phyloP scores from a whole-genome alignment of 2,329 filamentous ascomycete genomes.

The Fonsecaea erecta region DNA sequence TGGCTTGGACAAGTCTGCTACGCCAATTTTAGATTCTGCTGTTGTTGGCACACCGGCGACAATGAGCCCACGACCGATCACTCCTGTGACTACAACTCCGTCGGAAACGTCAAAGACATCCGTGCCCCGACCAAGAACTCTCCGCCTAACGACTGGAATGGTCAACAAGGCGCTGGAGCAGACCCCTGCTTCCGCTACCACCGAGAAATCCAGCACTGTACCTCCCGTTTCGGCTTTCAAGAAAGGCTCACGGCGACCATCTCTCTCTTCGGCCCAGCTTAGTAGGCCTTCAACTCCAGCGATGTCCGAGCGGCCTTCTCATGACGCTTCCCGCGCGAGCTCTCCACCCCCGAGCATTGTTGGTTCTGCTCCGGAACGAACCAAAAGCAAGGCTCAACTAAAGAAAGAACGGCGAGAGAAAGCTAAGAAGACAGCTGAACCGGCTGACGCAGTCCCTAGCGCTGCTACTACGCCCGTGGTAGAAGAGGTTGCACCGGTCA shows the following conservation, averaged over 20 bases:
- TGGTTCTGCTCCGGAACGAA: slow-evolving; percentile 63
- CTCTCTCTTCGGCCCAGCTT: slow-evolving; percentile 56
- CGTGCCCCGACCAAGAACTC: slow-evolving; percentile 27
- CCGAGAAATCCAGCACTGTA: slow-evolving; percentile 32
- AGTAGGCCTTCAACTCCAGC: slow-evolving; percentile 65
- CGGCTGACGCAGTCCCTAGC: slow-evolving; percentile 45
- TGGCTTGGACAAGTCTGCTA: slow-evolving; percentile 18
- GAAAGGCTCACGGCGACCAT: slow-evolving; percentile 41
- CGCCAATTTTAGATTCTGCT: slow-evolving; percentile 25
- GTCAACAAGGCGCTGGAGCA: slow-evolving; percentile 28
- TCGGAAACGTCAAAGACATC: slow-evolving; percentile 26
- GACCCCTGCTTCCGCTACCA: slow-evolving; percentile 31
- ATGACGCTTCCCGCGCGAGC: slow-evolving; percentile 62
- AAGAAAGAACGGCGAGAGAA: slow-evolving; percentile 63
- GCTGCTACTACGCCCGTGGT: slow-evolving; percentile 37
- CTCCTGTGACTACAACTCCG: slow-evolving; percentile 27
- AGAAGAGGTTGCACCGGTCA: slow-evolving; percentile 64
- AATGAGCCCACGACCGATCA: slow-evolving; percentile 26
- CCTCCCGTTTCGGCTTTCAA: slow-evolving; percentile 23
- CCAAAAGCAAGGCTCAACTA: slow-evolving; percentile 65
- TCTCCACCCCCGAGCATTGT: slow-evolving; percentile 62
- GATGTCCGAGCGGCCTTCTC: slow-evolving; percentile 57
- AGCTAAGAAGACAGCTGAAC: slow-evolving; percentile 51
- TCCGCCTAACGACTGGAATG: slow-evolving; percentile 36
- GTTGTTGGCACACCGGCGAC: slow-evolving; percentile 28